Percentiles rank a stretch among this genome's conserved stretches.
Evolutionary conservation across 495 filamentous ascomycete genomes (phyloP).

Genomic region (Sordaria brevicollis): DNA sequence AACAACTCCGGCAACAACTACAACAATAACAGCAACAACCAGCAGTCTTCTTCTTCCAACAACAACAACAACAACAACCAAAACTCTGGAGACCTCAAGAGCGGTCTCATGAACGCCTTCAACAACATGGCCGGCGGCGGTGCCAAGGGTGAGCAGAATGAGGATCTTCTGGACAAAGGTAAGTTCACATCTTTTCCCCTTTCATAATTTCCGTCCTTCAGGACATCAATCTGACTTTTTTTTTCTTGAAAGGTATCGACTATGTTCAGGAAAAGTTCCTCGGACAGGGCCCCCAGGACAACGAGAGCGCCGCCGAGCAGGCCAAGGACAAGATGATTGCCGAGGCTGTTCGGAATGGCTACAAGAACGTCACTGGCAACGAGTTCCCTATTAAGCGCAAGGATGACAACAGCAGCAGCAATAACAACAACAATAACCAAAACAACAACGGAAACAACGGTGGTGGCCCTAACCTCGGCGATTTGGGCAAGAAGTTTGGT

Average conservation of each 20-base stretch:
- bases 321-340: conserved; percentile 63
- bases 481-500: background rate
- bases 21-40: conserved; percentile 5
- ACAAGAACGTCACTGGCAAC: conserved; percentile 49
- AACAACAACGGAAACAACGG: background rate
- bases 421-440: background rate
- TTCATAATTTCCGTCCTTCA: background rate
- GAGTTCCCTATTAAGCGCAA: conserved; percentile 58
- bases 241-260: conserved; percentile 44
- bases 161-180: conserved; percentile 59
- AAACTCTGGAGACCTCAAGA: conserved; percentile 4
- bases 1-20: conserved; percentile 5
- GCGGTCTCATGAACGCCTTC: conserved; percentile 43
- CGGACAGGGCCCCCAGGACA: conserved; percentile 54
- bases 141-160: conserved; percentile 56
- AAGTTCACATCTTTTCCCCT: background rate
- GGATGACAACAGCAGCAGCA: conserved; percentile 15
- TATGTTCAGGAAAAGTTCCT: conserved; percentile 55
- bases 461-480: background rate
- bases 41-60: conserved; percentile 6
- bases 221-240: background rate
- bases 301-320: conserved; percentile 63
- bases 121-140: conserved; percentile 56
- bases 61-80: background rate
- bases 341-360: conserved; percentile 50